Base-by-base conservation (phyloP, 176 grass and related monocot species). In the Carex kokanica region DNA sequence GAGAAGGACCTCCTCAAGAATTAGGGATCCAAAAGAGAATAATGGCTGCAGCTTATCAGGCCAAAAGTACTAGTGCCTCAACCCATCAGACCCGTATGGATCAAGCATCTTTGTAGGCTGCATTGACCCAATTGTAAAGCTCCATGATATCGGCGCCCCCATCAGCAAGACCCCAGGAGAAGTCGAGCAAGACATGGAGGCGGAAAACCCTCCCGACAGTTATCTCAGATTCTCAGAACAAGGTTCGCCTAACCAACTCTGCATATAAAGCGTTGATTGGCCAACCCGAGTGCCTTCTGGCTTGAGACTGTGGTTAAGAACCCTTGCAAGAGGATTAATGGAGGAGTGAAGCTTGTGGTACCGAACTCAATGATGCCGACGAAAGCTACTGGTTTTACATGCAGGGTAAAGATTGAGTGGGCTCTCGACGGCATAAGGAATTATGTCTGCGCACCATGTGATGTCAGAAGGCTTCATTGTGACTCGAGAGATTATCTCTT, bases 211-310 rank as follows among this genome's bases (percentile, higher is more conserved):
- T 90, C 52, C 96, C 93, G 18, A 91, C 86, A 32, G 88, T 95
- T 36, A 86, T 99, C 17, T 88, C 96, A 3, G 96, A 99, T 77
- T 92, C 86, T 11, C 40, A 82, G 83, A 90, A 88, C 93, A 82
- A 52, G 80, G 93, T 99, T n/a, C 89, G 96, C 9, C 80, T 99
- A 13, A 88, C 92, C 8, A 99, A 96, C 79, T 94, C 94, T 24
- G 93, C 89, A 31, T 99, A 99, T 88, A 95, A 88, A 85, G 66
- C 82, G 80, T 90, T 99, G 91, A 86, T 99, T 40, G 91, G 93
- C 17, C 93, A 95, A 83, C 97, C 97, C 1, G 91, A 92, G 86
- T 99, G 93, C 83, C 83, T n/a, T 79, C 21, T 99, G 97, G 93
- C 91, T 99, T 27, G 88, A 91, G 83, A 84, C 88, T 7, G 70